Evolutionary conservation across 805 yeast genomes (phyloP).

Genomic region (Candida loeiensis): DNA sequence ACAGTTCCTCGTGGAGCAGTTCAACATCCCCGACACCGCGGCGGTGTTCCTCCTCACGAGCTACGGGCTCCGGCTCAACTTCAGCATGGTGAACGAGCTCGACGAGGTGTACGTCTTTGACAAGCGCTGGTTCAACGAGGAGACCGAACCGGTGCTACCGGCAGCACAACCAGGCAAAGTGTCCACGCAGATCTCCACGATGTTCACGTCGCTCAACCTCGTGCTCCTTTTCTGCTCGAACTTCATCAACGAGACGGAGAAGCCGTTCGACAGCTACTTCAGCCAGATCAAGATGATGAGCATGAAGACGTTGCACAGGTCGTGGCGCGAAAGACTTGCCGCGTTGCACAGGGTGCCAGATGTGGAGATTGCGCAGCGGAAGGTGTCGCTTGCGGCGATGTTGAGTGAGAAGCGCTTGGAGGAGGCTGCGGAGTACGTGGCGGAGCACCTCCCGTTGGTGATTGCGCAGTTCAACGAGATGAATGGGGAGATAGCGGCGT

Average conservation of each 20-base stretch:
- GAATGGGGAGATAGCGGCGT: constrained; percentile 32
- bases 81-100: constrained; percentile 47
- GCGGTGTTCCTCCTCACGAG: constrained; percentile 56
- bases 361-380: constrained; percentile 29
- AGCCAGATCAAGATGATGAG: constrained; percentile 36
- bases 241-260: constrained; percentile 49
- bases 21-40: constrained; percentile 24
- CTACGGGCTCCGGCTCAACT: constrained; percentile 60
- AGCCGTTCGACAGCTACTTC: constrained; percentile 38
- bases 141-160: background rate
- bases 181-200: constrained; percentile 23
- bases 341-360: constrained; percentile 35
- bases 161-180: background rate
- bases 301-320: constrained; percentile 38
- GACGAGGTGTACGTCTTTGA: constrained; percentile 62
- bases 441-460: constrained; percentile 27
- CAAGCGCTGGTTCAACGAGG: constrained; percentile 37
- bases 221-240: constrained; percentile 48
- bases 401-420: constrained; percentile 28
- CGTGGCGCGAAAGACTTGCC: constrained; percentile 34
- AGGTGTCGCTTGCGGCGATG: constrained; percentile 28
- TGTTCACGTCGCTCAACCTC: constrained; percentile 46
- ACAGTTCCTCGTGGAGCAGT: constrained; percentile 24
- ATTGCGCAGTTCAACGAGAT: constrained; percentile 30
- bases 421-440: constrained; percentile 27